Conservation (phyloP, 1,284 basidiomycete genomes). For the Trametes polyzona region DNA sequence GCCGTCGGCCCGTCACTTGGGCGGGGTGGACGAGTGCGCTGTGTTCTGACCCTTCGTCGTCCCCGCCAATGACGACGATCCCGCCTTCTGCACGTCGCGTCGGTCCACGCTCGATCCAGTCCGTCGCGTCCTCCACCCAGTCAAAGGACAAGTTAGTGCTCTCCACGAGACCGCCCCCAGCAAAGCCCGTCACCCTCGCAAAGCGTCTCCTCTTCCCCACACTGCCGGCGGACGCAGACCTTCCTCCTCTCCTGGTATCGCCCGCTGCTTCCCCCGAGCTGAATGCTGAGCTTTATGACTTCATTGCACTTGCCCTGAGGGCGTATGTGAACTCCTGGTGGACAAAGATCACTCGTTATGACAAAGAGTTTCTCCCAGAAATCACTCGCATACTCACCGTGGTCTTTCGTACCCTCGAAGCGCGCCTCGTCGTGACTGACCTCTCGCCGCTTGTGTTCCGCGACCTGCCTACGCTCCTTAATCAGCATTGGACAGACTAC, state of each 20-base stretch:
- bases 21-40: not conserved
- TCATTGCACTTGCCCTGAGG: slow-evolving; percentile 75
- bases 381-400: slow-evolving; percentile 61
- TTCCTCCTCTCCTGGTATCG: slow-evolving; percentile 58
- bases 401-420: slow-evolving; percentile 64
- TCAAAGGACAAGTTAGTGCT: slow-evolving; percentile 28
- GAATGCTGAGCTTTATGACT: slow-evolving; percentile 72
- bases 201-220: slow-evolving; percentile 73
- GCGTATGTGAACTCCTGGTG: slow-evolving; percentile 84
- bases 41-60: not conserved
- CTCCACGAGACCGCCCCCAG: slow-evolving; percentile 20
- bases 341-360: slow-evolving; percentile 78
- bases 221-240: slow-evolving; percentile 46
- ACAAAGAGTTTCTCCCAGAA: slow-evolving; percentile 79
- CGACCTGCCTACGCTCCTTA: slow-evolving; percentile 64
- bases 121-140: slow-evolving; percentile 35
- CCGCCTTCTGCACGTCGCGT: slow-evolving; percentile 28
- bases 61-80: slow-evolving; percentile 29
- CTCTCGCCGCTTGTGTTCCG: slow-evolving; percentile 59
- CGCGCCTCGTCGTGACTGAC: slow-evolving; percentile 58
- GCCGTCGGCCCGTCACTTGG: not conserved
- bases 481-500: slow-evolving; percentile 77
- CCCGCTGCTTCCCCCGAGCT: slow-evolving; percentile 54
- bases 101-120: slow-evolving; percentile 34
- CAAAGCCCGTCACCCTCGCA: slow-evolving; percentile 49